Base-by-base conservation (phyloP, 2,329 filamentous ascomycete genomes). In the Capronia coronata region DNA sequence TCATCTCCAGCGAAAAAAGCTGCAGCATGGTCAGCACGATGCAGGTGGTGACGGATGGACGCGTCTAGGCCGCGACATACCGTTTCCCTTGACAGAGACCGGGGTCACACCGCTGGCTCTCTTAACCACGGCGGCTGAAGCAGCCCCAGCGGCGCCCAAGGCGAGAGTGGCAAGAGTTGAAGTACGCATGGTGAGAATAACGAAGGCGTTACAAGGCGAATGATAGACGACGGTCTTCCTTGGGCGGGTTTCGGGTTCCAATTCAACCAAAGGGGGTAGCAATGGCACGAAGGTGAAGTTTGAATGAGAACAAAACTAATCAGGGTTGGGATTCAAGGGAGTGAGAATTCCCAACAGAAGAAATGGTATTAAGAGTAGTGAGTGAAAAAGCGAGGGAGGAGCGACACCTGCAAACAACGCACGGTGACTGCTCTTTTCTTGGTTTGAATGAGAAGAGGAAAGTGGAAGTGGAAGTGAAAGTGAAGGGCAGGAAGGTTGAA, bases 1-100 rank as follows among this genome's bases (percentile, higher is more conserved):
- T 78, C 62, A 51, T 76, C 63, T 51, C 79, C 80, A 55, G 78
- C 74, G 67, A 79, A 84, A 72, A 84, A 84, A 51, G 81, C 77
- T 64, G 54, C 65, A 30, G 7, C 46, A 68, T 59, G 32, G 61
- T 59, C 46, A 51, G 48, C 23, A 37, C 32, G 7, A 38, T 13
- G 18, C 21, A 6, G 11, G 34, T n/a, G 21, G n/a, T n/a, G n/a
- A n/a, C n/a, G n/a, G n/a, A 38, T n/a, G 27, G 23, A 37, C 16
- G 35, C 32, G 27, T 25, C 37, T 21, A 11, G 21, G 25, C 32
- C 18, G n/a, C 18, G 37, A 69, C 29, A 48, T 61, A 76, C 75
- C 75, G 65, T 83, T 82, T 64, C 80, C 79, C 69, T 80, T 79
- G 60, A 82, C 75, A 21, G 75, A 77, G 61, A 83, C 71, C 14